Percentiles rank a stretch among this genome's conserved stretches.
phyloP scores from a whole-genome alignment of 345 rosid species.

The Pugionium dolabratum region DNA sequence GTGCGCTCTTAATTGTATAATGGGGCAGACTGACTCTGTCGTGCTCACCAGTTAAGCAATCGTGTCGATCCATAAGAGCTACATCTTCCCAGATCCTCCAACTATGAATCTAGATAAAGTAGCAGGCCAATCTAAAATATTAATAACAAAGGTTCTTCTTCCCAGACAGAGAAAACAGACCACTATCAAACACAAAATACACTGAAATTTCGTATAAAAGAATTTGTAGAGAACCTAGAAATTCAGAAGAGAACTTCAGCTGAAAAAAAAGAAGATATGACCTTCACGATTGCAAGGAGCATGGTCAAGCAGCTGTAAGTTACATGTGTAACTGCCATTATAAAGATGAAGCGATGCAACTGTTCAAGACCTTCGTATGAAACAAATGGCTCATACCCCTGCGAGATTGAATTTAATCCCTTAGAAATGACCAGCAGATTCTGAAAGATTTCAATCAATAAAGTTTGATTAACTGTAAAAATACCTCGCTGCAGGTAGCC shows the following conservation, averaged over 20 bases:
- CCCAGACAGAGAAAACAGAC: not conserved
- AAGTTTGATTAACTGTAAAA: not conserved
- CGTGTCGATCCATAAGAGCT: constrained; percentile 67
- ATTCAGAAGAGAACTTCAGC: not conserved
- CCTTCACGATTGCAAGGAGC: constrained; percentile 95
- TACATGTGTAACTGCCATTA: constrained; percentile 95
- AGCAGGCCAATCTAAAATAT: not conserved
- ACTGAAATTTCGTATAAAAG: not conserved
- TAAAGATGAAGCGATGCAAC: constrained; percentile 94
- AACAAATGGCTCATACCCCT: constrained; percentile 92
- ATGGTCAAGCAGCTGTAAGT: constrained; percentile 95
- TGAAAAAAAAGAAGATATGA: constrained; percentile 20
- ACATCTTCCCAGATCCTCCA: constrained; percentile 95
- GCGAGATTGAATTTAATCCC: constrained; percentile 22
- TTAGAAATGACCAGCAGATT: constrained; percentile 4
- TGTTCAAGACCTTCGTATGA: constrained; percentile 92
- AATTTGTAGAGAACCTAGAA: not conserved
- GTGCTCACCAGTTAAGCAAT: constrained; percentile 60
- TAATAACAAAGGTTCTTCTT: not conserved
- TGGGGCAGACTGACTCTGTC: not conserved
- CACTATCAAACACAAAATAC: not conserved
- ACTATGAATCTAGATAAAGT: constrained; percentile 69
- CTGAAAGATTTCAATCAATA: not conserved
- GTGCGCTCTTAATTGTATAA: too few species aligned
- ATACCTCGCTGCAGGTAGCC: constrained; percentile 74